Base-by-base conservation (phyloP, 2,329 filamentous ascomycete genomes). In the Botryosphaeria dothidea region DNA sequence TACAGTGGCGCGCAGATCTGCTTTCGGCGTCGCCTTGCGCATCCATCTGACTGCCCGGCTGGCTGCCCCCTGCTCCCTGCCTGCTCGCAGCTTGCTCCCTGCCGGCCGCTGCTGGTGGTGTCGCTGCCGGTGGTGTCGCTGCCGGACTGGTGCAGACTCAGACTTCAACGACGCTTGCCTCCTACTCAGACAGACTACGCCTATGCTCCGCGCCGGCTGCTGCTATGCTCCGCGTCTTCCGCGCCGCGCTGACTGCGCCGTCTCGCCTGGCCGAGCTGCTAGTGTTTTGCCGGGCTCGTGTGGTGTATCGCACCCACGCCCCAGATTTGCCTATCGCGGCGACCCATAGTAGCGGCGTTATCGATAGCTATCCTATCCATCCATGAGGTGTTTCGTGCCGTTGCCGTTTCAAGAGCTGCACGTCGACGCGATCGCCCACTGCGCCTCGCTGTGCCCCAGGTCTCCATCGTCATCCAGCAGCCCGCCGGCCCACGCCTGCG, bases 1-100 rank as follows among this genome's bases (percentile, higher is more conserved):
- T 43, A 45, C 63, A 52, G 63, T 65, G 63, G 63, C 63, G 63
- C 56, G 45, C 17, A 58, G 63, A 65, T 65, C 63, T n/a, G n/a
- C n/a, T n/a, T n/a, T 65, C 63, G 63, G 63, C 63, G 63, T 65
- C 52, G 43, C 63, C 63, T 51, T 65, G 52, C 38, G 23, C 51
- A 49, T 36, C 27, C 51, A 36, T 43, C 52, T 49, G 23, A 17
- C 13, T 25, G 31, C 38, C 11, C 38, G 11, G 11, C 43, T 25
- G 9, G 19, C 43, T 46, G 43, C 23, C 25, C 17, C 56, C 27
- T 31, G 56, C 38, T 58, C 23, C 41, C n/a, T n/a, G 31, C 57
- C 38, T 29, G 25, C 41, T n/a, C 19, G 43, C 43, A 17, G n/a
- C n/a, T 19, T 9, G 38, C 38, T 15, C 38, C 38, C 15, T 17